Percentiles rank a stretch among this genome's conserved stretches.
Conservation (phyloP, 768 basidiomycete species). For the Boletus tomentosulus region DNA sequence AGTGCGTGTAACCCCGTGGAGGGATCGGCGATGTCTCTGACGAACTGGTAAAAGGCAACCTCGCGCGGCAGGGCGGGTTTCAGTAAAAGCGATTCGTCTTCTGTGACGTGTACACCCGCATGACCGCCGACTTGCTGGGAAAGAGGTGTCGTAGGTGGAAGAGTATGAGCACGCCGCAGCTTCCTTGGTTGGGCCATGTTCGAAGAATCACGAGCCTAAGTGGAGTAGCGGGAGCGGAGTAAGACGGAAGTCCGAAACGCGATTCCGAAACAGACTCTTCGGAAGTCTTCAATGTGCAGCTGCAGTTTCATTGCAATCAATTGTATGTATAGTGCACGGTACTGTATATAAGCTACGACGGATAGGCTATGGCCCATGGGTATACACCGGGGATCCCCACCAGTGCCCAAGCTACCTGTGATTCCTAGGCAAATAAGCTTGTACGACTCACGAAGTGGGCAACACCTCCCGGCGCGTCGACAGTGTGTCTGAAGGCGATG, state of each 20-base stretch:
- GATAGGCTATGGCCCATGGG: too few species aligned
- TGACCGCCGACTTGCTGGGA: conserved; percentile 80
- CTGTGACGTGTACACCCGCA: conserved; percentile 61
- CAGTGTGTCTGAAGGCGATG: too few species aligned
- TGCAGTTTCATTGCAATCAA: too few species aligned
- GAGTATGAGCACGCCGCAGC: conserved; percentile 13
- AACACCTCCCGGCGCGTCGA: too few species aligned
- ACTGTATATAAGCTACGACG: too few species aligned
- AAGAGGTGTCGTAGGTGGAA: conserved; percentile 33
- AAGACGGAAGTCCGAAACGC: not conserved
- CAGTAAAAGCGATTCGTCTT: conserved; percentile 75
- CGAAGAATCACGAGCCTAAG: not conserved
- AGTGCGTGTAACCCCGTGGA: conserved; percentile 28
- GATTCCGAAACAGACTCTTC: not conserved
- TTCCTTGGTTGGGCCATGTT: conserved; percentile 6
- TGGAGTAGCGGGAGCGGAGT: not conserved
- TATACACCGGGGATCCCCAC: too few species aligned
- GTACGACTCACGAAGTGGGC: too few species aligned
- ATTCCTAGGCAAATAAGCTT: too few species aligned
- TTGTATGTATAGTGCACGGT: too few species aligned
- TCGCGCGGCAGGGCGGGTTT: conserved; percentile 69
- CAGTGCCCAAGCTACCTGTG: too few species aligned
- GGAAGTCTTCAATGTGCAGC: too few species aligned
- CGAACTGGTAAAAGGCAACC: conserved; percentile 63
- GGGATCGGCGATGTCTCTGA: conserved; percentile 34